Evolutionary conservation across 257 asterid genomes (phyloP), one percentile per base, ranked within the genome.

Genomic region (Gentiana straminea): DNA sequence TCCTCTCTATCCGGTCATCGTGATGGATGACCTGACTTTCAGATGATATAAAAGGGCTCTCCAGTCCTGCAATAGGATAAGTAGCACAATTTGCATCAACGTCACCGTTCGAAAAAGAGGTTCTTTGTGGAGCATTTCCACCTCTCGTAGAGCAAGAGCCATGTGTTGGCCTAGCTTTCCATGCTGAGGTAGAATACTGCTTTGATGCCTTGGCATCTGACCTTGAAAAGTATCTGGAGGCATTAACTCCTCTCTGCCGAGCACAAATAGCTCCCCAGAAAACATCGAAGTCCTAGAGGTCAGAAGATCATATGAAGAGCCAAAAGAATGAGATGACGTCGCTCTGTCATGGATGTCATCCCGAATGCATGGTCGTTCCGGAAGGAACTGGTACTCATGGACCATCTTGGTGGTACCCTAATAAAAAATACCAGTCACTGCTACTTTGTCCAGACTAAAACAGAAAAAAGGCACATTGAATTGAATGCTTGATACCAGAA

Each of bases 381-480:
- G 94, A 59, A 87, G 85, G 78, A 87, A 87, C 65, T 87, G 89
- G 71, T 79, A 84, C 54, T 87, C 94, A 5, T 69, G 94, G 59
- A 84, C 60, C 65, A 80, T 70, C 79, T 84, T 77, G 48, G 84
- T 77, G 58, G 84, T 72, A 73, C 84, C 84, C 96, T 87, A 76
- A 68, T 37, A 81, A 58, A 46, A 57, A 33, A 49, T 15, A 33
- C 7, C 11, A 51, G 24, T 38, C 2, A 3, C 4, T 62, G 54
- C n/a, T 35, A 7, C 35, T n/a, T 33, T 32, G 50, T n/a, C 3
- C 15, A 32, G 8, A 13, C 33, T 34, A 39, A 39, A 51, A 57
- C 48, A 13, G 13, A 10, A 59, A 32, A 8, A 24, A 24, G 24
- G 24, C 24, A 24, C 24, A 24, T 24, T 24, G 24, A 24, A 24